phyloP scores from a whole-genome alignment of 2,329 filamentous ascomycete genomes.

The Periglandula ipomoeae region DNA sequence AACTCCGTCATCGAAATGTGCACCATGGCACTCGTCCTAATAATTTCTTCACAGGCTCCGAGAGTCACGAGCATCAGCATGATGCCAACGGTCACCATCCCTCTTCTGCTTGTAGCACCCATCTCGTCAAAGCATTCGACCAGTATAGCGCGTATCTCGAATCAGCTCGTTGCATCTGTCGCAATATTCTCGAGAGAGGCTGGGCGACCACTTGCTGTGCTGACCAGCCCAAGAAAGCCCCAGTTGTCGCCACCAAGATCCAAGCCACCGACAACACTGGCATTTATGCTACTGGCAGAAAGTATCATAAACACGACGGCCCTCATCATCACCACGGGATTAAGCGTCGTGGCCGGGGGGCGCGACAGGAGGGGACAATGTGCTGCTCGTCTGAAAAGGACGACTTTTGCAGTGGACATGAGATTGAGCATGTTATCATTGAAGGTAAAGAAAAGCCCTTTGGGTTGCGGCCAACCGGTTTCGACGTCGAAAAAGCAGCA shows the following conservation, averaged over 20 bases:
- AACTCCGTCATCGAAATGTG: neutral
- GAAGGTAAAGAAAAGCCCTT: neutral
- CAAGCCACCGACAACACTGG: neutral
- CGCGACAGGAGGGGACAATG: constrained; percentile 6
- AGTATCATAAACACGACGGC: constrained; percentile 3
- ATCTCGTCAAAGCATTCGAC: constrained; percentile 23
- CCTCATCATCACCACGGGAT: constrained; percentile 15
- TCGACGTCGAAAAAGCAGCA: constrained; percentile 18
- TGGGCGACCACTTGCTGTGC: constrained; percentile 20
- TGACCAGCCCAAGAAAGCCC: constrained; percentile 6
- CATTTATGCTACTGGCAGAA: constrained; percentile 6
- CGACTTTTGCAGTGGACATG: constrained; percentile 9
- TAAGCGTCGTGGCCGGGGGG: constrained; percentile 13
- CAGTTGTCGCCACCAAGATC: neutral
- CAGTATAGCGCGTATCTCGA: constrained; percentile 27
- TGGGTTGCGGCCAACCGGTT: neutral
- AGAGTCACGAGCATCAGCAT: constrained; percentile 17
- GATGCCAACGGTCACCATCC: constrained; percentile 17
- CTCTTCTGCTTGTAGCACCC: constrained; percentile 20
- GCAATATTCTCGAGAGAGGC: constrained; percentile 21
- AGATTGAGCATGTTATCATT: constrained; percentile 5
- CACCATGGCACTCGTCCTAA: neutral
- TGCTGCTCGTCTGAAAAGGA: constrained; percentile 6
- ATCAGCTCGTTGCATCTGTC: constrained; percentile 28
- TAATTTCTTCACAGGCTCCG: constrained; percentile 6